phyloP scores from a whole-genome alignment of 1,139 yeast species.

The Meyerozyma athensensis region DNA sequence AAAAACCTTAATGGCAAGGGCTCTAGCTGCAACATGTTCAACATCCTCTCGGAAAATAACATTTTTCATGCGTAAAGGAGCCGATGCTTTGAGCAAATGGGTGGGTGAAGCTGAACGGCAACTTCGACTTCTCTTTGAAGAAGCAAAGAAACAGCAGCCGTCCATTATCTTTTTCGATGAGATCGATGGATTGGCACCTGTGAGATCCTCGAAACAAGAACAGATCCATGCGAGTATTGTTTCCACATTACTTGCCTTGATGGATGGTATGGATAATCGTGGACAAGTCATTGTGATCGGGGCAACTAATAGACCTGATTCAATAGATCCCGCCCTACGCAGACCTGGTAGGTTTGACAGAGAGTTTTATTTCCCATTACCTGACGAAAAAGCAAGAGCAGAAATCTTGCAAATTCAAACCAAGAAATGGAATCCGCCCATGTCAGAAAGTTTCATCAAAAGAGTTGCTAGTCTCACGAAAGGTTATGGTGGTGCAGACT shows the following conservation, averaged over 20 bases:
- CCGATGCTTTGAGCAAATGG: constrained; percentile 96
- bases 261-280: constrained; percentile 98
- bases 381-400: constrained; percentile 74
- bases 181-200: constrained; percentile 97
- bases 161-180: constrained; percentile 94
- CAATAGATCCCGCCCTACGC: constrained; percentile 94
- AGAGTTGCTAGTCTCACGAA: constrained; percentile 79
- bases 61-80: constrained; percentile 97
- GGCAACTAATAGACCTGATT: constrained; percentile 96
- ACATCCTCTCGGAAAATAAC: constrained; percentile 80
- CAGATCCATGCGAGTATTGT: constrained; percentile 98
- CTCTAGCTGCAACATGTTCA: constrained; percentile 92
- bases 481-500: constrained; percentile 98
- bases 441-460: constrained; percentile 52
- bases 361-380: constrained; percentile 93
- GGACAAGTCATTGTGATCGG: constrained; percentile 98
- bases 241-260: constrained; percentile 84
- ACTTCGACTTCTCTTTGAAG: constrained; percentile 83
- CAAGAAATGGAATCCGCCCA: constrained; percentile 78
- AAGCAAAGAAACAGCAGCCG: constrained; percentile 94
- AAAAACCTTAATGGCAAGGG: constrained; percentile 96
- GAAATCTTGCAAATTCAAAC: constrained; percentile 84
- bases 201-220: constrained; percentile 93
- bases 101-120: constrained; percentile 99
- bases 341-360: constrained; percentile 98